A percentile compares a stretch with the other conserved stretches of the same genome.
Conservation (phyloP, 78 protist species). For the Trichosphaerium sp. region DNA sequence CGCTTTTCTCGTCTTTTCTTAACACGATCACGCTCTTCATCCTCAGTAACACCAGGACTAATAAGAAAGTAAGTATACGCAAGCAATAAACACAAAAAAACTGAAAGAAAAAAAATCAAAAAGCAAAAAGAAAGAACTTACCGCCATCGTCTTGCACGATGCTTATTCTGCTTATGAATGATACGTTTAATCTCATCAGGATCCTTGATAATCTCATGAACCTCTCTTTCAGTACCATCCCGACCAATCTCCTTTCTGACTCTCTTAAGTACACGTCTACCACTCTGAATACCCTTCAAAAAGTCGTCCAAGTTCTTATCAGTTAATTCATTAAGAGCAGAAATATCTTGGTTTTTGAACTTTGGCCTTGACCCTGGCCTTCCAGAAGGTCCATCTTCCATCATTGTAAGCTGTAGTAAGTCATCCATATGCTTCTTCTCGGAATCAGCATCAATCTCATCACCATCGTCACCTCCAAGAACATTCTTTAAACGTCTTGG, state of each 20-base stretch:
- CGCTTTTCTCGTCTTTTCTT: no score
- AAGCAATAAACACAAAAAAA: no score
- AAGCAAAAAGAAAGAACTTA: no score
- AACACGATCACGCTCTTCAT: no score
- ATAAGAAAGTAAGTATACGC: no score
- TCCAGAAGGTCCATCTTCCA: neutral
- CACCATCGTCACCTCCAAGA: constrained; percentile 9
- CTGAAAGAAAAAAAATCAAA: no score
- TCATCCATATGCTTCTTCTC: constrained; percentile 12
- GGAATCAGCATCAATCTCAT: constrained; percentile 19
- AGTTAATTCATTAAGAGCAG: neutral
- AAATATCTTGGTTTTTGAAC: neutral
- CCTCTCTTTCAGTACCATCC: constrained; percentile 22
- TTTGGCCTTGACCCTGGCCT: neutral
- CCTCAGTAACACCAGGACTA: no score
- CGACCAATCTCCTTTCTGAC: constrained; percentile 20
- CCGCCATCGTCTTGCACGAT: no score
- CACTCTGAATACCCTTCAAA: neutral
- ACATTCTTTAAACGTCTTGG: neutral
- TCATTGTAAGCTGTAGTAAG: no score
- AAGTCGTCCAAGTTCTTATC: neutral
- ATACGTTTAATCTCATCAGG: no score
- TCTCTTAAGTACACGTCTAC: constrained; percentile 20
- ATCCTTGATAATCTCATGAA: constrained; percentile 35
- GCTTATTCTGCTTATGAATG: no score